These are phyloP conservation scores for Cercospora zeae-maydis DNA, from an alignment of 2,329 filamentous ascomycete species.

Conservation along the genomic window DNA sequence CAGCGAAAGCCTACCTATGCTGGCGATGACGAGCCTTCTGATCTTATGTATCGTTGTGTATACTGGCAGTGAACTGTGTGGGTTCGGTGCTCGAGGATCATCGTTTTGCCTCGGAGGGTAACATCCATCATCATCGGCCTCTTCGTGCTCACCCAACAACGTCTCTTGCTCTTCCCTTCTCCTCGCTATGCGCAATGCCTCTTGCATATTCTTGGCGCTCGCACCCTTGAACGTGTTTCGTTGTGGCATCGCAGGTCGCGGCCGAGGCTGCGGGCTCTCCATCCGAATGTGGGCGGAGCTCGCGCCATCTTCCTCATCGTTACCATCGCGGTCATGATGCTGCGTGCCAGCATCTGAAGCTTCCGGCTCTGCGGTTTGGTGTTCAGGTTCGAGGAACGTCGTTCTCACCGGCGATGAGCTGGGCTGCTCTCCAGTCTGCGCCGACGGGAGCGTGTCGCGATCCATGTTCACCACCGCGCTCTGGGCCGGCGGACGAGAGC, in stretches of 20 bases:
- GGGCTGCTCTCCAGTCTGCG: not conserved
- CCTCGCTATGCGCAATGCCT: slow-evolving; percentile 40
- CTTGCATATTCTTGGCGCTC: slow-evolving; percentile 37
- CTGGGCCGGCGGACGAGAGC: not conserved
- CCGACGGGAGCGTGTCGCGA: not conserved
- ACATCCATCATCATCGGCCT: slow-evolving; percentile 47
- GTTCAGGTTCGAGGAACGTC: slow-evolving; percentile 3
- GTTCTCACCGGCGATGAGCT: not conserved
- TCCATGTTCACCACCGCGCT: not conserved
- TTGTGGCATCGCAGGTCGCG: slow-evolving; percentile 30
- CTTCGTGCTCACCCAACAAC: slow-evolving; percentile 44
- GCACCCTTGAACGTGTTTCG: slow-evolving; percentile 31
- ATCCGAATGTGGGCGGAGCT: slow-evolving; percentile 29
- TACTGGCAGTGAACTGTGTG: slow-evolving; percentile 63
- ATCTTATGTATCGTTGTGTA: slow-evolving; percentile 71
- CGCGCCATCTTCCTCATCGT: slow-evolving; percentile 17
- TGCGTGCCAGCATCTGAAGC: not conserved
- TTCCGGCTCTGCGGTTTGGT: slow-evolving; percentile 11
- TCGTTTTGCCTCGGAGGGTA: slow-evolving; percentile 40
- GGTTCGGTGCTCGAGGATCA: slow-evolving; percentile 48
- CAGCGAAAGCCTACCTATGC: slow-evolving; percentile 39
- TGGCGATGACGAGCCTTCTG: slow-evolving; percentile 45
- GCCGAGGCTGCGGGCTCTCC: slow-evolving; percentile 23
- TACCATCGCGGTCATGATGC: not conserved
- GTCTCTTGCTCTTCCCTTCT: slow-evolving; percentile 49